These are phyloP conservation scores for Arthrobotrys sphaeroides DNA, from an alignment of 2,329 filamentous ascomycete species.

Conservation along the genomic window DNA sequence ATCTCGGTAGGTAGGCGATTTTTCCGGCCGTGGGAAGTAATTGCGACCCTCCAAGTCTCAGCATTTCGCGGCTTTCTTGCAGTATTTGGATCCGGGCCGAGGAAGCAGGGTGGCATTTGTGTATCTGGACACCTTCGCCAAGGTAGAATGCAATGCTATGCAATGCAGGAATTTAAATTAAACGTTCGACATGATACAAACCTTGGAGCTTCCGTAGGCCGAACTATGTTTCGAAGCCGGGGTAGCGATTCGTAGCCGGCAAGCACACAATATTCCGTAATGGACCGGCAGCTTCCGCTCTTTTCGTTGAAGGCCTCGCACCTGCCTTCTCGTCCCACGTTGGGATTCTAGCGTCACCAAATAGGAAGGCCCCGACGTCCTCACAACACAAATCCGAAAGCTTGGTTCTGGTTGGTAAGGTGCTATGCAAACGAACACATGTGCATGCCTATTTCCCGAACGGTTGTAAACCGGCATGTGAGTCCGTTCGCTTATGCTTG, in stretches of 20 bases:
- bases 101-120: conserved; percentile 2
- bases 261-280: conserved; percentile 48
- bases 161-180: conserved; percentile 6
- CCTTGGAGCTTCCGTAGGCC: neutral
- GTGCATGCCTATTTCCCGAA: conserved; percentile 3
- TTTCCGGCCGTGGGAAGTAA: neutral
- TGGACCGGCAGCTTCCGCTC: conserved; percentile 28
- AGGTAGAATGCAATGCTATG: conserved; percentile 1
- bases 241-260: neutral
- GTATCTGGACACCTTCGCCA: neutral
- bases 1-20: conserved; percentile 44
- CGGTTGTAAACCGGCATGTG: neutral
- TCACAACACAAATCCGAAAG: conserved; percentile 35
- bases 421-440: conserved; percentile 1
- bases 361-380: conserved; percentile 29
- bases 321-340: neutral
- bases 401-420: neutral
- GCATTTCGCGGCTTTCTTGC: conserved; percentile 1
- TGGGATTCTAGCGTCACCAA: neutral
- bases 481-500: neutral
- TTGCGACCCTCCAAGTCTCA: conserved; percentile 20
- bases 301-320: too few relatives aligned
- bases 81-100: conserved; percentile 1
- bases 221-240: neutral
- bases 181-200: neutral